A percentile compares a stretch with the other conserved stretches of the same genome.
phyloP scores from a whole-genome alignment of 2,329 filamentous ascomycete species.

The Fusarium keratoplasticum region DNA sequence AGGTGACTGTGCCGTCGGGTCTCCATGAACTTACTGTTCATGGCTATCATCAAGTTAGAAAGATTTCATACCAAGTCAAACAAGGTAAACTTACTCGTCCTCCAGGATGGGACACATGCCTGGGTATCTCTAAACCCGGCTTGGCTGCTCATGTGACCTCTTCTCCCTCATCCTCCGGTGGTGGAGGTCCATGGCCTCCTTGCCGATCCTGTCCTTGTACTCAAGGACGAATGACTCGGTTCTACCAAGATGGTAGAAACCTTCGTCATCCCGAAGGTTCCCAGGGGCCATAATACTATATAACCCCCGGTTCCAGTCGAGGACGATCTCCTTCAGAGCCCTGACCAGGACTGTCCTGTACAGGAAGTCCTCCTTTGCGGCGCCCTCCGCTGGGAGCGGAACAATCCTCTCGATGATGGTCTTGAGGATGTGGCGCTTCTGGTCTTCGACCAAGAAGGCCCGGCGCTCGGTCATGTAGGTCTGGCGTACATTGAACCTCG shows the following conservation, averaged over 20 bases:
- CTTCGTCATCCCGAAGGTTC: slow-evolving; percentile 50
- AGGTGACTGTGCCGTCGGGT: neutral
- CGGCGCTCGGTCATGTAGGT: slow-evolving; percentile 54
- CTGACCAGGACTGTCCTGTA: slow-evolving; percentile 52
- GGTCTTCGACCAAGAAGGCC: slow-evolving; percentile 55
- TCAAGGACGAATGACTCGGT: slow-evolving; percentile 56
- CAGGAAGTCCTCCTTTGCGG: slow-evolving; percentile 38
- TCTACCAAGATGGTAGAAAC: slow-evolving; percentile 57
- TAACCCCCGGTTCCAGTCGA: slow-evolving; percentile 54
- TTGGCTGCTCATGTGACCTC: neutral
- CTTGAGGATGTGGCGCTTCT: slow-evolving; percentile 58
- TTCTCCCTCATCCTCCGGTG: slow-evolving; percentile 11
- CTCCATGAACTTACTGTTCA: neutral
- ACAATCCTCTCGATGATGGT: slow-evolving; percentile 56
- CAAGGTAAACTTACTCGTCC: neutral
- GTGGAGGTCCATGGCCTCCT: slow-evolving; percentile 47
- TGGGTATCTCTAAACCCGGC: neutral
- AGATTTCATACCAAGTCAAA: neutral
- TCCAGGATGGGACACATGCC: neutral
- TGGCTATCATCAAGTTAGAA: neutral
- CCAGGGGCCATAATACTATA: slow-evolving; percentile 50
- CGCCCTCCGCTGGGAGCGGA: slow-evolving; percentile 40
- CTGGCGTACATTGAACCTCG: slow-evolving; percentile 57
- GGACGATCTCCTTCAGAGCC: slow-evolving; percentile 62
- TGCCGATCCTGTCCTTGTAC: slow-evolving; percentile 53